Conservation (phyloP, 2,329 filamentous ascomycete species). For the Macroventuria anomochaeta region DNA sequence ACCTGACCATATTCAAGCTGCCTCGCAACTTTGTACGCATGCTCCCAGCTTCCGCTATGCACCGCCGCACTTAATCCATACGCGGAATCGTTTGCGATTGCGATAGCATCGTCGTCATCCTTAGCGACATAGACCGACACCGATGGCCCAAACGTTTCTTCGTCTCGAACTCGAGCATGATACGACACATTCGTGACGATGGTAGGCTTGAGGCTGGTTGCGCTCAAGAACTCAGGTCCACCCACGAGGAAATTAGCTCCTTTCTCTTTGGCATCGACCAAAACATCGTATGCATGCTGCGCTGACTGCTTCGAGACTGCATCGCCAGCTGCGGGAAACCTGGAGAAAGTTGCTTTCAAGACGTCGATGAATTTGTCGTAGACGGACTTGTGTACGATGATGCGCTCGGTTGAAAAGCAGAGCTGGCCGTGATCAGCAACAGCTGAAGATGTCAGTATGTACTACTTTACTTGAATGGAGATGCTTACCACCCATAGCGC, state of each 20-base stretch:
- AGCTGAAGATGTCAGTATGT: slow-evolving; percentile 10
- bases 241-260: slow-evolving; percentile 63
- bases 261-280: slow-evolving; percentile 60
- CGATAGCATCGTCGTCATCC: slow-evolving; percentile 71
- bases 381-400: slow-evolving; percentile 64
- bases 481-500: slow-evolving; percentile 27
- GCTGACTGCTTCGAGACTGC: slow-evolving; percentile 45
- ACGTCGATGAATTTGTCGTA: slow-evolving; percentile 58
- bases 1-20: slow-evolving; percentile 55
- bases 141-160: slow-evolving; percentile 77
- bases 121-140: slow-evolving; percentile 71
- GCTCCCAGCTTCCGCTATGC: slow-evolving; percentile 69
- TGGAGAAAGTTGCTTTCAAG: slow-evolving; percentile 52
- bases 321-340: slow-evolving; percentile 49
- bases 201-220: slow-evolving; percentile 60
- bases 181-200: slow-evolving; percentile 51
- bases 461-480: neutral
- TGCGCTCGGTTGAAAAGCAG: slow-evolving; percentile 84
- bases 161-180: slow-evolving; percentile 69
- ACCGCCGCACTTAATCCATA: slow-evolving; percentile 76
- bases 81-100: slow-evolving; percentile 80
- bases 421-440: slow-evolving; percentile 66
- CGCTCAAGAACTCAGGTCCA: slow-evolving; percentile 47
- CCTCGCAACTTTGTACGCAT: slow-evolving; percentile 49
- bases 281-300: slow-evolving; percentile 49